These are phyloP conservation scores for Arthrobotrys conoides DNA, from an alignment of 2,329 filamentous ascomycete genomes.

Conservation along the genomic window DNA sequence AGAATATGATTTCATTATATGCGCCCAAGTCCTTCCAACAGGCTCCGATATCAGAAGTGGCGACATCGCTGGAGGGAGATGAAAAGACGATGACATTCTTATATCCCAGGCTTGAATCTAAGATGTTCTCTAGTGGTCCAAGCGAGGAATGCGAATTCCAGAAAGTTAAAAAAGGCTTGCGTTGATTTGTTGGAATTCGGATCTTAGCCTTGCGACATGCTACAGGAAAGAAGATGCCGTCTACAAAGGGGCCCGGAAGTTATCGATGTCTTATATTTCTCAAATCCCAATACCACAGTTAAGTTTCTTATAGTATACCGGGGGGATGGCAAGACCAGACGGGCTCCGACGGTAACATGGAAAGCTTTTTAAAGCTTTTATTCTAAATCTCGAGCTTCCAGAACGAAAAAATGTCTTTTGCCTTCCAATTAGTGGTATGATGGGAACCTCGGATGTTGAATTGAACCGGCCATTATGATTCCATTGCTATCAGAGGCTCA, in stretches of 20 bases:
- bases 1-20: constrained; percentile 62
- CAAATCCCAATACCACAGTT: constrained; percentile 46
- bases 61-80: constrained; percentile 39
- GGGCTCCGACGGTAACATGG: constrained; percentile 50
- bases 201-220: constrained; percentile 11
- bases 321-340: constrained; percentile 43
- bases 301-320: constrained; percentile 34
- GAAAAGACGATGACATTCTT: constrained; percentile 54
- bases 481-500: constrained; percentile 50
- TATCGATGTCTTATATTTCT: constrained; percentile 56
- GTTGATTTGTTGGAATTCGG: constrained; percentile 55
- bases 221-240: constrained; percentile 2
- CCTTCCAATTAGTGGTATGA: constrained; percentile 35
- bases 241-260: constrained; percentile 22
- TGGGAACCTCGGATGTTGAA: constrained; percentile 57
- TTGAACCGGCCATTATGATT: constrained; percentile 53
- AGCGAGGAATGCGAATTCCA: background rate
- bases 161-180: constrained; percentile 1
- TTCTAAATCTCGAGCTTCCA: constrained; percentile 43
- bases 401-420: constrained; percentile 47
- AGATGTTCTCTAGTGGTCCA: background rate
- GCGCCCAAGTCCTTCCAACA: constrained; percentile 27
- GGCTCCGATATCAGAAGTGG: constrained; percentile 22
- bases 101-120: background rate
- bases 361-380: constrained; percentile 5